A percentile compares a stretch with the other conserved stretches of the same genome.
These are phyloP conservation scores for Sextonia rubra DNA, from an alignment of 164 flowering plant species.

Conservation along the genomic window DNA sequence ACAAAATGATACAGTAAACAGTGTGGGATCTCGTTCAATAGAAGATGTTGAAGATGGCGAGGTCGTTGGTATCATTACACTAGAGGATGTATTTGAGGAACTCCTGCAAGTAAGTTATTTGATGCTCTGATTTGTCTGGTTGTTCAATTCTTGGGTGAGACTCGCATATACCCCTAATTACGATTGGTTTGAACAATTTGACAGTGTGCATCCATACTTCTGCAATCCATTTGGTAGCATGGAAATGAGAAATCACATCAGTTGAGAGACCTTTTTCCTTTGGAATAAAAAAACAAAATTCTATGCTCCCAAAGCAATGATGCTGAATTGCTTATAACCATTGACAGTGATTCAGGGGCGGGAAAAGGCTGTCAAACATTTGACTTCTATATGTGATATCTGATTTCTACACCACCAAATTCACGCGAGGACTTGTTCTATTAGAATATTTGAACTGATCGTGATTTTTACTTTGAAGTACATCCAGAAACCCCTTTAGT, in stretches of 20 bases:
- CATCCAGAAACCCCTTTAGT: too few relatives aligned
- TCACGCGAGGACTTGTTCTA: too few relatives aligned
- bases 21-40: constrained; percentile 27
- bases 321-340: too few relatives aligned
- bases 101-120: constrained; percentile 25
- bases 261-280: not conserved
- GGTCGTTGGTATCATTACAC: not conserved
- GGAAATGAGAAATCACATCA: not conserved
- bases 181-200: not conserved
- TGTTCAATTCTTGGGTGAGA: not conserved
- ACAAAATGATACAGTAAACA: constrained; percentile 30
- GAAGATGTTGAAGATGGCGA: constrained; percentile 74
- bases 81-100: constrained; percentile 21
- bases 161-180: not conserved
- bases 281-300: too few relatives aligned
- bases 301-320: too few relatives aligned
- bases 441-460: too few relatives aligned
- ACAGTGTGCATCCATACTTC: not conserved
- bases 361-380: too few relatives aligned
- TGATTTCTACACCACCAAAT: too few relatives aligned
- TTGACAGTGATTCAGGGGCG: too few relatives aligned
- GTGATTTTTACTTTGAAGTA: too few relatives aligned
- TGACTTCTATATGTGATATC: too few relatives aligned
- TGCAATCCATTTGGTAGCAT: not conserved
- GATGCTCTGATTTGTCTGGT: not conserved